Percentiles rank a stretch among this genome's conserved stretches.
Evolutionary conservation across 2,329 filamentous ascomycete genomes (phyloP).

Genomic region (Aspergillus sp.): DNA sequence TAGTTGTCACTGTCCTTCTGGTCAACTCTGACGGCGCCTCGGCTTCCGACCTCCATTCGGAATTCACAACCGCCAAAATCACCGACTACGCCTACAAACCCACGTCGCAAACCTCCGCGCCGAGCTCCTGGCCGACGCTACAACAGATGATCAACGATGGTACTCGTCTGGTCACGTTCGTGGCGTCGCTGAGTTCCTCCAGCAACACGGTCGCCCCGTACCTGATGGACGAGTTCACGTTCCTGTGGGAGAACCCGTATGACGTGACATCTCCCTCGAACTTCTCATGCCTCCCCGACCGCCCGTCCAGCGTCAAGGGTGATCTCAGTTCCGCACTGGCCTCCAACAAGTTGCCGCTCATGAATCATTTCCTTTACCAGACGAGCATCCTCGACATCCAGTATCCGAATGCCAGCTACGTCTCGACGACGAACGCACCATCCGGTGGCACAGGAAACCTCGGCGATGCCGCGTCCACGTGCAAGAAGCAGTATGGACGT

Average conservation of each 20-base stretch:
- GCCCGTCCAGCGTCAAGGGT: constrained; percentile 56
- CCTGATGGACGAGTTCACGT: constrained; percentile 43
- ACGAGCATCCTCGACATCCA: constrained; percentile 52
- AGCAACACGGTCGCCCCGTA: constrained; percentile 37
- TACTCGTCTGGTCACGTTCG: constrained; percentile 66
- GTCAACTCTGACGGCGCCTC: constrained; percentile 65
- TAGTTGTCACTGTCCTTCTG: constrained; percentile 68
- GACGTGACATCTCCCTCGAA: constrained; percentile 60
- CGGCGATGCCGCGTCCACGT: constrained; percentile 50
- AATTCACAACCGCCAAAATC: constrained; percentile 60
- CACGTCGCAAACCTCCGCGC: constrained; percentile 40
- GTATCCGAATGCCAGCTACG: constrained; percentile 59
- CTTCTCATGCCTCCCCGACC: constrained; percentile 71
- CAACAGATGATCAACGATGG: constrained; percentile 62
- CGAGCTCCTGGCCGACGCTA: constrained; percentile 67
- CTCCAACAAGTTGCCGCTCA: constrained; percentile 63
- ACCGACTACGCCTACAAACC: constrained; percentile 61
- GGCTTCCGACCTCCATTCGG: constrained; percentile 53
- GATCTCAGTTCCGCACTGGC: constrained; percentile 50
- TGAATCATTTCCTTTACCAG: constrained; percentile 77
- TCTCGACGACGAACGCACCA: constrained; percentile 64
- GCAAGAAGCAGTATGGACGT: constrained; percentile 57
- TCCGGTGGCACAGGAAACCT: constrained; percentile 54
- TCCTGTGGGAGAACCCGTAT: constrained; percentile 69
- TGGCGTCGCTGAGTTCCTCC: constrained; percentile 51